phyloP scores from a whole-genome alignment of 2,329 filamentous ascomycete genomes.

The Amylocarpus encephaloides region DNA sequence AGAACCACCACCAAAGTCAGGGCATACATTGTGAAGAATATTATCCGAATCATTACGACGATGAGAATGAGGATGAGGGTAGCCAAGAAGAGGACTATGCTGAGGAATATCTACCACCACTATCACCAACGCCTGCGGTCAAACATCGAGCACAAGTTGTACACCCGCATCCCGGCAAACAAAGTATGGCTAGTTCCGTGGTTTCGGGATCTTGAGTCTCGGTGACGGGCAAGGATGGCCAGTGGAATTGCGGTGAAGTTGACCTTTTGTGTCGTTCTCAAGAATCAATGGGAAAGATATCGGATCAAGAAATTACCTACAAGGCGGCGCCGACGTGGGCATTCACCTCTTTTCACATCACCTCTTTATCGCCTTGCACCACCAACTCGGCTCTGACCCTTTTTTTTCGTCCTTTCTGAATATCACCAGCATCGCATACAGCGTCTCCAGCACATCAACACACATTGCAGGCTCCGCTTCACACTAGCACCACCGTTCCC shows the following conservation, averaged over 20 bases:
- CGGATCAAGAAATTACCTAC: no score
- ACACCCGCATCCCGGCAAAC: slow-evolving; percentile 13
- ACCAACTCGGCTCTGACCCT: background rate
- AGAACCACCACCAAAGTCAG: slow-evolving; percentile 27
- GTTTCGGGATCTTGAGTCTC: slow-evolving; percentile 7
- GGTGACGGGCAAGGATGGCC: background rate
- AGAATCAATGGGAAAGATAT: background rate
- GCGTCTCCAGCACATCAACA: slow-evolving; percentile 12
- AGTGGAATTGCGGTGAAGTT: background rate
- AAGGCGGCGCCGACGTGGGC: background rate
- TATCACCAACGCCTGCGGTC: slow-evolving; percentile 18
- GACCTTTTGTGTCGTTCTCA: background rate
- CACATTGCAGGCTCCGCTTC: slow-evolving; percentile 5
- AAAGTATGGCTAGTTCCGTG: slow-evolving; percentile 4
- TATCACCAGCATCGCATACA: slow-evolving; percentile 19
- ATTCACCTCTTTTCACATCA: background rate
- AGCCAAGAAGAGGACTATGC: slow-evolving; percentile 36
- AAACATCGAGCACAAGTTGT: slow-evolving; percentile 10
- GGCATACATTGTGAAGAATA: slow-evolving; percentile 43
- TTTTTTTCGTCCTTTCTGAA: slow-evolving; percentile 16
- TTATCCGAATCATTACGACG: slow-evolving; percentile 32
- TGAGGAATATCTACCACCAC: slow-evolving; percentile 31
- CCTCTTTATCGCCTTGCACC: background rate
- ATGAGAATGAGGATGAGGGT: slow-evolving; percentile 1
- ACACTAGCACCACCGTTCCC: slow-evolving; percentile 1